Percentiles rank a stretch among this genome's conserved stretches.
Evolutionary conservation across 768 basidiomycete genomes (phyloP).

Genomic region (Podaxis pistillaris): DNA sequence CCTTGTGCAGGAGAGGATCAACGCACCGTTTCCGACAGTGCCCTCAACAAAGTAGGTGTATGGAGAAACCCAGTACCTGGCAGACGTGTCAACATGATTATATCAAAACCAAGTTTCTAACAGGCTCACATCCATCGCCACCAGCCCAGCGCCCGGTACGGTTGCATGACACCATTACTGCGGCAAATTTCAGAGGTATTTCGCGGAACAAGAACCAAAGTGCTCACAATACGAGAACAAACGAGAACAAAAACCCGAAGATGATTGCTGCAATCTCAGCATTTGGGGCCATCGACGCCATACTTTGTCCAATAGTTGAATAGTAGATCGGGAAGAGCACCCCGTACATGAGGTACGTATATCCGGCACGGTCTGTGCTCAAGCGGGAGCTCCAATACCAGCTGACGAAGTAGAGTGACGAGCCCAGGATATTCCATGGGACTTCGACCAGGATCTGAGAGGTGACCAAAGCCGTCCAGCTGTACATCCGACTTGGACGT

Average conservation of each 20-base stretch:
- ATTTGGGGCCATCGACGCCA: slow-evolving; percentile 53
- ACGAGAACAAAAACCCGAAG: slow-evolving; percentile 51
- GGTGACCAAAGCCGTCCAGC: slow-evolving; percentile 57
- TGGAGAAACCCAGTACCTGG: too few species aligned
- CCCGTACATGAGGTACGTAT: neutral
- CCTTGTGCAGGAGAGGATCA: too few species aligned
- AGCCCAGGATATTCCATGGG: slow-evolving; percentile 61
- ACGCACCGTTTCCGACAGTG: too few species aligned
- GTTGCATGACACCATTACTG: neutral
- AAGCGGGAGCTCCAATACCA: slow-evolving; percentile 40
- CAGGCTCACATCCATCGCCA: too few species aligned
- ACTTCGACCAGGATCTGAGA: slow-evolving; percentile 56
- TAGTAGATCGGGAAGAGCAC: slow-evolving; percentile 20
- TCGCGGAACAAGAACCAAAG: neutral
- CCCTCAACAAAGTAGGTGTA: too few species aligned
- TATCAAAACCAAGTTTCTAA: too few species aligned
- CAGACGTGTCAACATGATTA: too few species aligned
- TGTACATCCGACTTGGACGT: slow-evolving; percentile 62
- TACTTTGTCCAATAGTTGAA: slow-evolving; percentile 21
- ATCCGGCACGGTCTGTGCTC: too few species aligned
- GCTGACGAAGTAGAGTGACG: slow-evolving; percentile 56
- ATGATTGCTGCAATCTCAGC: slow-evolving; percentile 53
- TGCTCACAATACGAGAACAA: neutral
- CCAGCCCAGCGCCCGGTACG: neutral
- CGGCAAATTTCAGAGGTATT: neutral